Evolutionary conservation across 805 yeast genomes (phyloP).

Genomic region (Candida tammaniensis): DNA sequence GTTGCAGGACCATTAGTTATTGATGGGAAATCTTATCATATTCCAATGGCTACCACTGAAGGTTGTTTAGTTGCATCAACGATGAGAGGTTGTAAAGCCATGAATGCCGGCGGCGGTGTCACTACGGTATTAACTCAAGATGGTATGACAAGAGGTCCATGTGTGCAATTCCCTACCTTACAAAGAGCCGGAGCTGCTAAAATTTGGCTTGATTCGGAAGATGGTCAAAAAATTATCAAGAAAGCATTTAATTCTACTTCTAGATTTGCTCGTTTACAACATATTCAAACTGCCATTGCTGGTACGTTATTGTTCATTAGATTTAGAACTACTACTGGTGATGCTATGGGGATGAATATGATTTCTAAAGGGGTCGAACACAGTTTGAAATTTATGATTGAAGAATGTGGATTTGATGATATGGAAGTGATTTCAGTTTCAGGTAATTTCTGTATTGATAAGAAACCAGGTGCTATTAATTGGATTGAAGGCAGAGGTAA

Average conservation of each 20-base stretch:
- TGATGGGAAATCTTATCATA: conserved; percentile 83
- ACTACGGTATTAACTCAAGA: conserved; percentile 88
- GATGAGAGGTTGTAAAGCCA: conserved; percentile 98
- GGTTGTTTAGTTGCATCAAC: conserved; percentile 98
- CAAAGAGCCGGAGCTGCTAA: conserved; percentile 92
- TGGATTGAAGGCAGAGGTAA: conserved; percentile 99
- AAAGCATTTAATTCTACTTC: conserved; percentile 95
- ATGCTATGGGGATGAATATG: conserved; percentile 99
- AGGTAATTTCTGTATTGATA: conserved; percentile 97
- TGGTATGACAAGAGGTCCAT: conserved; percentile 99
- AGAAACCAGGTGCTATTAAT: conserved; percentile 96
- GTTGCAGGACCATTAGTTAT: conserved; percentile 95
- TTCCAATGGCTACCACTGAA: conserved; percentile 99
- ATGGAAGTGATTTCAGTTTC: conserved; percentile 91
- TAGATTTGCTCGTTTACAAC: conserved; percentile 92
- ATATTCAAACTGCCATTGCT: conserved; percentile 89
- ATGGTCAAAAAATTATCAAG: conserved; percentile 79
- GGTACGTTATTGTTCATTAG: conserved; percentile 86
- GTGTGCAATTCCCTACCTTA: conserved; percentile 84
- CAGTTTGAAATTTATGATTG: conserved; percentile 79
- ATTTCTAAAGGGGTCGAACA: conserved; percentile 96
- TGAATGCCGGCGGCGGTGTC: conserved; percentile 96
- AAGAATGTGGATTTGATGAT: conserved; percentile 88
- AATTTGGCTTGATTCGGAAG: conserved; percentile 92
- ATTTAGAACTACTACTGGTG: conserved; percentile 98